Evolutionary conservation across 2,329 filamentous ascomycete genomes (phyloP), one percentile per base, ranked within the genome.

Genomic region (Hymenoscyphus fraxineus): DNA sequence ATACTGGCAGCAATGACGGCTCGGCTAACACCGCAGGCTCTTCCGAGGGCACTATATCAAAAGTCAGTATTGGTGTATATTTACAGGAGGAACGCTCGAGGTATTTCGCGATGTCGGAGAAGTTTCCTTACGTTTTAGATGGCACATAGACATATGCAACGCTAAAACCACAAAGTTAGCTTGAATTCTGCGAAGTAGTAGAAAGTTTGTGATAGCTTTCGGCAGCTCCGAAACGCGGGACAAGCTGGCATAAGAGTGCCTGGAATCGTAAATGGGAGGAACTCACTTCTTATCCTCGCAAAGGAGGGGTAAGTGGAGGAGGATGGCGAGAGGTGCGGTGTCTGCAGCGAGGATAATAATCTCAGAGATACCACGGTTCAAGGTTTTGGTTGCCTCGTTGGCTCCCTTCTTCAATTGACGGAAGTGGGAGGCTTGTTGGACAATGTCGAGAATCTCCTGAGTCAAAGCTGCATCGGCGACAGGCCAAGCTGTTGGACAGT

Each of bases 281-380:
- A 59, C 65, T 63, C 13, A 72, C 70, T 67, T 65, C 69, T 90
- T 90, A 80, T 91, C 89, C 79, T 97, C 93, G 77, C 88, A 89
- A 61, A 97, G 87, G 32, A 97, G 88, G 38, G 94, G 94, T 55
- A 97, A 83, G 80, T 96, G 93, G 66, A 97, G 85, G 59, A 96
- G 83, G 71, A 97, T 97, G 61, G 92, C 90, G 60, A 97, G 84
- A 54, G 93, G 93, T 65, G 86, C 85, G 72, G 92, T 95, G 77
- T 98, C 94, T 69, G 92, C 93, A 58, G 93, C 92, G 62, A 97
- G 87, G 72, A 98, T 85, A 75, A 97, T 88, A 69, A 98, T 82
- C 81, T 98, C 94, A 71, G 88, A 88, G 68, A 94, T 93, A 80
- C 94, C 93, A 72, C 94, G 89, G 82, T 95, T 96, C 60, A 97